phyloP scores from a whole-genome alignment of 2,329 filamentous ascomycete genomes.

The Amesomyces nigricolor region DNA sequence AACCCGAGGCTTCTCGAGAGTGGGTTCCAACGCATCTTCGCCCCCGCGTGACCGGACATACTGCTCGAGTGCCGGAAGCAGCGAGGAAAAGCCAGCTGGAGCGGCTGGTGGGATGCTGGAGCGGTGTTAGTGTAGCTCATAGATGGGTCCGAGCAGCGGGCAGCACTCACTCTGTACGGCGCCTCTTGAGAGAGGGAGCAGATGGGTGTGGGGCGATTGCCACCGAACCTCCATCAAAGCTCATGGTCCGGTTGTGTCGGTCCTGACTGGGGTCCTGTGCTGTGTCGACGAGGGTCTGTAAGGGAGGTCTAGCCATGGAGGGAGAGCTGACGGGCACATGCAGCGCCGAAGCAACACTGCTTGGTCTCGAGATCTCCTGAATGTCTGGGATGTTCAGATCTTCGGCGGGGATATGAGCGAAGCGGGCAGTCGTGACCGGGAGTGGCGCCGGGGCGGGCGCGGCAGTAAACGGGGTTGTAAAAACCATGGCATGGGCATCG shows the following conservation, averaged over 20 bases:
- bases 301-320: neutral
- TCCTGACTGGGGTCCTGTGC: neutral
- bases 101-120: neutral
- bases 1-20: conserved; percentile 44
- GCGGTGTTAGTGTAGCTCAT: neutral
- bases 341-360: too few species aligned
- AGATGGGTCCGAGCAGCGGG: neutral
- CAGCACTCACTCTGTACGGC: conserved; percentile 21
- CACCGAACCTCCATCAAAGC: neutral
- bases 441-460: conserved; percentile 2
- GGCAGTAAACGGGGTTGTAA: neutral
- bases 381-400: neutral
- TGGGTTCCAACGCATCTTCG: conserved; percentile 23
- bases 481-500: conserved; percentile 27
- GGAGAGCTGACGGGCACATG: neutral
- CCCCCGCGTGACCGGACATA: conserved; percentile 17
- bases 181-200: conserved; percentile 16
- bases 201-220: neutral
- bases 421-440: conserved; percentile 28
- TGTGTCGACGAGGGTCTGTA: neutral
- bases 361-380: neutral
- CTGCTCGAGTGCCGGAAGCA: conserved; percentile 9
- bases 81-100: neutral
- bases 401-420: conserved; percentile 18
- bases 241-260: neutral